Evolutionary conservation across 106 monocot genomes (phyloP), one percentile per base, ranked within the genome.

Genomic region (Allium sativum): DNA sequence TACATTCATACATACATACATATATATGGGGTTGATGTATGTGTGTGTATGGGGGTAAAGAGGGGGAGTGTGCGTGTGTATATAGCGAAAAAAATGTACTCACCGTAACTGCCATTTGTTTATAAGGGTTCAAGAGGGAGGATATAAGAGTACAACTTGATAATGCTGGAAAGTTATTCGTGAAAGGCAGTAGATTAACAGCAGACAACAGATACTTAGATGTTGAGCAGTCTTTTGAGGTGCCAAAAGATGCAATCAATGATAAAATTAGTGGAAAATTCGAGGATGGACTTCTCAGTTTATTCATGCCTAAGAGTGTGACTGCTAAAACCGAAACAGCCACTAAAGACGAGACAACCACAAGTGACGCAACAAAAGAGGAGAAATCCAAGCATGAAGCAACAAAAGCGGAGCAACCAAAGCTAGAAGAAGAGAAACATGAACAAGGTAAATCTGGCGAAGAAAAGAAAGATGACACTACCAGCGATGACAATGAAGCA

Each of bases 251-350:
- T 40, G 20, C 48, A 4, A 73, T 48, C 2, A 14, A 44, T 15
- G 59, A 73, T 6, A 42, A 73, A 22, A 66, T 73, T 18, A 45
- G 52, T n/a, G 73, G 58, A 48, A 53, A 52, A 40, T 66, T 73
- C 18, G 66, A 73, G 21, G 41, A 73, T 59, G 65, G 52, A 8
- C 11, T 12, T 12, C 73, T 73, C 21, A 45, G 6, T 20, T 43
- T 73, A 40, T 19, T 51, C 8, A 52, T 73, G 11, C 73, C 66
- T 43, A 74, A 57, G 57, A 58, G 48, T 45, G 40, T 7, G 16
- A 47, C 13, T 19, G 16, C 45, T 18, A 31, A 31, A 31, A 31
- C 31, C 31, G 3, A 62, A 19, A 2, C 7, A 1, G 31, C 3
- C 31, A 40, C 41, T 1, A 8, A 40, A n/a, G 21, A 14, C 41